phyloP scores from a whole-genome alignment of 345 rosid genomes.

The Populus alba region DNA sequence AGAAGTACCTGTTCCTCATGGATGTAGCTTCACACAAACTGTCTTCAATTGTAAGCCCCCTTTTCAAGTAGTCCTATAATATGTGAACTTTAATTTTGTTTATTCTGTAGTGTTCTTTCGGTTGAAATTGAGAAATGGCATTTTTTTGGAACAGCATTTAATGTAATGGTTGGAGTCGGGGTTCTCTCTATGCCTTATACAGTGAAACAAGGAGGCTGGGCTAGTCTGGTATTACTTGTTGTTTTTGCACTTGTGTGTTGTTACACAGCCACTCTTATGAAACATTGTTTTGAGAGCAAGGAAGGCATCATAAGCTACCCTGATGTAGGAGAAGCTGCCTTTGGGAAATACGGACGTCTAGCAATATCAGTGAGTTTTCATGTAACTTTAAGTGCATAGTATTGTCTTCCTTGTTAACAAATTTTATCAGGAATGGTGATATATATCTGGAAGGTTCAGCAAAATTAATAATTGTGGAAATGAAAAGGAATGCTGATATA shows the following conservation, averaged over 20 bases:
- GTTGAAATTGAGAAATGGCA: neutral
- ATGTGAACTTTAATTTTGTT: too few relatives aligned
- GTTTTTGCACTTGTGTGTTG: slow-evolving; percentile 63
- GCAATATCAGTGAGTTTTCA: slow-evolving; percentile 58
- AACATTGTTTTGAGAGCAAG: slow-evolving; percentile 72
- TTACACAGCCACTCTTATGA: slow-evolving; percentile 86
- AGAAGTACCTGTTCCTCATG: slow-evolving; percentile 59
- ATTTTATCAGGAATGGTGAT: too few relatives aligned
- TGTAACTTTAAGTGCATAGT: neutral
- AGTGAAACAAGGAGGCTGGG: slow-evolving; percentile 80
- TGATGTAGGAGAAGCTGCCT: slow-evolving; percentile 94
- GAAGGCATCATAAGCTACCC: slow-evolving; percentile 74
- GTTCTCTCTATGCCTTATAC: slow-evolving; percentile 82
- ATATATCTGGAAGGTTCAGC: too few relatives aligned
- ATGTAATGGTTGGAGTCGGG: slow-evolving; percentile 93
- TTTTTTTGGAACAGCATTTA: slow-evolving; percentile 47
- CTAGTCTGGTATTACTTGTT: slow-evolving; percentile 53
- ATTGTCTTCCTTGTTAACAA: neutral
- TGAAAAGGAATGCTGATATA: neutral
- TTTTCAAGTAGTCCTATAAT: too few relatives aligned
- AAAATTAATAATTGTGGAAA: too few relatives aligned
- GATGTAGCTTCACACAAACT: slow-evolving; percentile 83
- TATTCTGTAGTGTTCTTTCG: neutral
- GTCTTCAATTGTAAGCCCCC: slow-evolving; percentile 64
- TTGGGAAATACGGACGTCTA: slow-evolving; percentile 85